These are phyloP conservation scores for Ceratobasidium theobromae DNA, from an alignment of 1,284 basidiomycete genomes.

Conservation along the genomic window DNA sequence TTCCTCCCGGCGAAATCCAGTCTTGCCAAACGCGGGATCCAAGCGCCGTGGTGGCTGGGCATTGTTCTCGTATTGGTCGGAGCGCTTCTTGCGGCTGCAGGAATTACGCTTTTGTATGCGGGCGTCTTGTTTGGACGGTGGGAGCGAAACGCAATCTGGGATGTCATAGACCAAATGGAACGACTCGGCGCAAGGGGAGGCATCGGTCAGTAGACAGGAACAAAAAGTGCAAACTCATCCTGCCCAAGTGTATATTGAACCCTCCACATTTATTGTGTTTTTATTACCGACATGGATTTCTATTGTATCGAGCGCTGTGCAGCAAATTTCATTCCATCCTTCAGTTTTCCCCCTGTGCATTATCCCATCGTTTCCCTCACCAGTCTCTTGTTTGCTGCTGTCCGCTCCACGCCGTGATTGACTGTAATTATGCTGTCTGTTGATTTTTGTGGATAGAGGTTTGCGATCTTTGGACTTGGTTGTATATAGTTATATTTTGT, in stretches of 20 bases:
- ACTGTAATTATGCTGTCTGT: not conserved
- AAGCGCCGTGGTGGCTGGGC: slow-evolving; percentile 30
- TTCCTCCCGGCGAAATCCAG: slow-evolving; percentile 23
- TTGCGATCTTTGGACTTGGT: not conserved
- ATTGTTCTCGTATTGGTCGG: slow-evolving; percentile 29
- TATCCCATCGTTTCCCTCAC: no score
- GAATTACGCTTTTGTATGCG: slow-evolving; percentile 17
- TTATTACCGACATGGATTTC: not conserved
- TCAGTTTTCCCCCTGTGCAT: no score
- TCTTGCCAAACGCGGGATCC: slow-evolving; percentile 20
- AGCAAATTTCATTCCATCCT: no score
- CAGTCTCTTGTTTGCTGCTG: not conserved
- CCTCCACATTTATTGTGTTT: not conserved
- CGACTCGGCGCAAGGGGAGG: slow-evolving; percentile 12
- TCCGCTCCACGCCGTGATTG: no score
- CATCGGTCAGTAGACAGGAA: slow-evolving; percentile 19
- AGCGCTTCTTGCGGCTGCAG: slow-evolving; percentile 21
- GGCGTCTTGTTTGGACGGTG: slow-evolving; percentile 27
- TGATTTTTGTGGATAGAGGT: no score
- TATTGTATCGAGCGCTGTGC: no score
- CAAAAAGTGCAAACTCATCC: no score
- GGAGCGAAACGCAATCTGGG: slow-evolving; percentile 31
- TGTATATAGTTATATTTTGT: not conserved
- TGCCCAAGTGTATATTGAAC: no score
- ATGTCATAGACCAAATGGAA: slow-evolving; percentile 30